phyloP scores from a whole-genome alignment of 2,329 filamentous ascomycete species.

The Microcyclospora tardicrescens region DNA sequence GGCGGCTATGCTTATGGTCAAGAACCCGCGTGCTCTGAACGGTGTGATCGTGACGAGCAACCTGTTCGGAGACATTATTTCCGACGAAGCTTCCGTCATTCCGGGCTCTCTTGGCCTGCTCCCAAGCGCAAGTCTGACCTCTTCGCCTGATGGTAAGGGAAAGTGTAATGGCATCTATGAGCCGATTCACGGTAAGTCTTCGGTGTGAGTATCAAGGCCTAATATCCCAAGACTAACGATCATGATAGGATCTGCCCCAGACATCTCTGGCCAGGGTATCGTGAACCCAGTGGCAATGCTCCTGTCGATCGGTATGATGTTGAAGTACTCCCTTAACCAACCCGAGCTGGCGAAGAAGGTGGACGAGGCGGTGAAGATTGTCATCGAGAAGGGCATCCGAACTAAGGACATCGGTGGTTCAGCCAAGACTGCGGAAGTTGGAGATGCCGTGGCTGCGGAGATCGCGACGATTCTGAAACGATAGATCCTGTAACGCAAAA shows the following conservation, averaged over 20 bases:
- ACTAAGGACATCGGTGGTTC: slow-evolving; percentile 79
- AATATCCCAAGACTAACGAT: background rate
- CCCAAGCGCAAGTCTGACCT: slow-evolving; percentile 75
- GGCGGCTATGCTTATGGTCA: slow-evolving; percentile 96
- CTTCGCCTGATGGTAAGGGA: slow-evolving; percentile 71
- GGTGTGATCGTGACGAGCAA: slow-evolving; percentile 89
- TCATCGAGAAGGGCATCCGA: slow-evolving; percentile 64
- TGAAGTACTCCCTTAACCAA: slow-evolving; percentile 79
- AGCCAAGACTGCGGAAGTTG: slow-evolving; percentile 61
- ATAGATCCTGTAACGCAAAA: background rate
- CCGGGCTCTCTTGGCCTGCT: slow-evolving; percentile 79
- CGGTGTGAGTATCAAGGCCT: background rate
- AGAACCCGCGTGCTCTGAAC: slow-evolving; percentile 78
- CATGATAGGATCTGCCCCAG: slow-evolving; percentile 61
- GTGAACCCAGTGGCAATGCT: slow-evolving; percentile 79
- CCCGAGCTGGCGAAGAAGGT: slow-evolving; percentile 64
- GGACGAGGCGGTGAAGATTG: slow-evolving; percentile 66
- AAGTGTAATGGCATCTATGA: slow-evolving; percentile 93
- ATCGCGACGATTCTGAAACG: slow-evolving; percentile 52
- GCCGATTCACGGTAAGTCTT: slow-evolving; percentile 71
- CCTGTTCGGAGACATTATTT: slow-evolving; percentile 91
- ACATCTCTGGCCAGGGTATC: slow-evolving; percentile 83
- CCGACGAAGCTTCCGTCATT: slow-evolving; percentile 88
- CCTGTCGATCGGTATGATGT: slow-evolving; percentile 87
- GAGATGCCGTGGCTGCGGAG: slow-evolving; percentile 67